Base-by-base conservation (phyloP, 148 eudicot genomes). In the Pharnaceum exiguum region DNA sequence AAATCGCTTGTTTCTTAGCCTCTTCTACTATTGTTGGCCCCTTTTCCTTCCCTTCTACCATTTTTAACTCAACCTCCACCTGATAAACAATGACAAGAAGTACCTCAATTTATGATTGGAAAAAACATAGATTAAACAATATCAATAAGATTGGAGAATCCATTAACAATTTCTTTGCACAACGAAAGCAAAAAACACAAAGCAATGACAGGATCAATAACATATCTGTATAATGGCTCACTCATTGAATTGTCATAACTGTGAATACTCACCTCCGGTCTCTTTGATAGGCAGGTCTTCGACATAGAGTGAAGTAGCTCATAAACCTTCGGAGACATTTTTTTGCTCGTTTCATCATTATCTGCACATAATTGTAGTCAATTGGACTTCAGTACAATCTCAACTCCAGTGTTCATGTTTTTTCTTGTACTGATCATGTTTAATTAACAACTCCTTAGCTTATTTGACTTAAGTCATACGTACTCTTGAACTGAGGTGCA, bases 11-110 rank as follows among this genome's bases (percentile, higher is more conserved):
- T 42, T 70, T 80, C 66, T 66, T 79, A 12, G 87, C 82, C 70
- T 79, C 83, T 60, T 82, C 94, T 53, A 89, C 72, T 57, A 89
- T 81, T 9, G 64, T 56, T n/a, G 85, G 83, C 27, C 94, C 96
- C 51, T 79, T 89, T n/a, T 89, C 96, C 60, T 80, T 85, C 18
- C 87, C 96, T 71, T 85, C 65, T 55, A 69, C 79, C 37, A 75
- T 58, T 46, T 59, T 66, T 7, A 85, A 66, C 77, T 89, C 96
- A 30, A 81, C 77, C 52, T 66, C 53, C 1, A 85, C 87, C 96
- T 89, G n/a, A n/a, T n/a, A n/a, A n/a, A n/a, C n/a, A n/a, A n/a
- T n/a, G n/a, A 51, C 27, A 69, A 11, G 1, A n/a, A 17, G 19
- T 37, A 44, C 26, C 7, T 5, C 9, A 42, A 3, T 7, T 5